Evolutionary conservation across 1,139 yeast species (phyloP).

Genomic region (Geotrichum klebahnii): DNA sequence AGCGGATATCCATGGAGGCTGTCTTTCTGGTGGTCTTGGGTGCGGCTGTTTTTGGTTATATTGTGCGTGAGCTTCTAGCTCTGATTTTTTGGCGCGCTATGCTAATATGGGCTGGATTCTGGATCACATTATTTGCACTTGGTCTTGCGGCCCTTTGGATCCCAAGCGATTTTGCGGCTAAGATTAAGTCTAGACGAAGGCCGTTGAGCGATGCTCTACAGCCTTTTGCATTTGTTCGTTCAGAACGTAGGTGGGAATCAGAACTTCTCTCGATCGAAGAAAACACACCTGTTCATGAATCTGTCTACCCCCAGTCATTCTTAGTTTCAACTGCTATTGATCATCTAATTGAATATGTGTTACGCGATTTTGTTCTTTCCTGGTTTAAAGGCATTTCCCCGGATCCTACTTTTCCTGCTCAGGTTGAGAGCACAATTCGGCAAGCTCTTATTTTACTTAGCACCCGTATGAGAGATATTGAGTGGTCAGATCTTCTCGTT

Average conservation of each 20-base stretch:
- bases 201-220: conserved; percentile 16
- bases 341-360: conserved; percentile 49
- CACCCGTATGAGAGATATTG: conserved; percentile 44
- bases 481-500: conserved; percentile 57
- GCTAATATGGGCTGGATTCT: conserved; percentile 27
- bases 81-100: conserved; percentile 26
- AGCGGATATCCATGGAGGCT: conserved; percentile 26
- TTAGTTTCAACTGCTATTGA: conserved; percentile 53
- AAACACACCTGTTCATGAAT: conserved; percentile 26
- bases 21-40: conserved; percentile 24
- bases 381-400: conserved; percentile 59
- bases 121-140: conserved; percentile 24
- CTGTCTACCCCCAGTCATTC: conserved; percentile 49
- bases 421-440: conserved; percentile 50
- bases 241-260: conserved; percentile 25
- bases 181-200: conserved; percentile 5
- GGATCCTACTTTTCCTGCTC: conserved; percentile 40
- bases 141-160: conserved; percentile 23
- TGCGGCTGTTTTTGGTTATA: conserved; percentile 25
- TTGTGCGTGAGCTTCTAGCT: conserved; percentile 25
- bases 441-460: conserved; percentile 45
- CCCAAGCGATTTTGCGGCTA: conserved; percentile 21
- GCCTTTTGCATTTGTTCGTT: conserved; percentile 26
- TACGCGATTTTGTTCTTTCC: conserved; percentile 56
- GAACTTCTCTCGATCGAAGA: conserved; percentile 27